Evolutionary conservation across 805 yeast genomes (phyloP).

Genomic region (Yarrowia sp.): DNA sequence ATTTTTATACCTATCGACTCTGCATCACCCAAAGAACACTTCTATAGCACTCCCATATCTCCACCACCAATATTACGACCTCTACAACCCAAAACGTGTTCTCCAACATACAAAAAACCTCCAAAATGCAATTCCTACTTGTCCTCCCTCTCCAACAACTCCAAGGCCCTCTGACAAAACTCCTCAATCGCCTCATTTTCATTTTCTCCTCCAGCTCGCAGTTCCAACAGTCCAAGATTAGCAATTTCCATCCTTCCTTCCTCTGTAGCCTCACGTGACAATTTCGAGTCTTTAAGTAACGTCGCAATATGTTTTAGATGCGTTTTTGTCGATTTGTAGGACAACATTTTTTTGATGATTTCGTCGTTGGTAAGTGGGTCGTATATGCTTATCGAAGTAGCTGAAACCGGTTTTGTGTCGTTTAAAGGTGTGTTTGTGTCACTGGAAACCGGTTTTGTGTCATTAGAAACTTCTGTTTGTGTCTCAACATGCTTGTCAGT

Average conservation of each 20-base stretch:
- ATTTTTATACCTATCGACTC: no score
- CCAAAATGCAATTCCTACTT: no score
- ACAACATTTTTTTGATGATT: constrained; percentile 2
- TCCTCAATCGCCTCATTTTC: constrained; percentile 25
- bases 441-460: not conserved
- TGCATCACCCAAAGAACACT: no score
- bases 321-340: not conserved
- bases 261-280: constrained; percentile 2
- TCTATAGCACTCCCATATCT: no score
- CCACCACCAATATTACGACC: no score
- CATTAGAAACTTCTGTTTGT: not conserved
- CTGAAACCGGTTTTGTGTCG: no score
- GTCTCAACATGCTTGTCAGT: not conserved
- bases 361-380: not conserved
- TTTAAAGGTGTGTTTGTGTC: not conserved
- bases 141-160: constrained; percentile 2
- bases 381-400: no score
- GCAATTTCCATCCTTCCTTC: constrained; percentile 21
- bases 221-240: not conserved
- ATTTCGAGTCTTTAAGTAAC: constrained; percentile 2
- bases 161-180: not conserved
- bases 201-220: constrained; percentile 23
- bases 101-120: no score
- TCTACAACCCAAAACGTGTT: no score
- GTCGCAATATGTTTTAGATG: constrained; percentile 20